Evolutionary conservation across 2,329 filamentous ascomycete genomes (phyloP), one percentile per base, ranked within the genome.

Genomic region (Blumeriella jaapii): DNA sequence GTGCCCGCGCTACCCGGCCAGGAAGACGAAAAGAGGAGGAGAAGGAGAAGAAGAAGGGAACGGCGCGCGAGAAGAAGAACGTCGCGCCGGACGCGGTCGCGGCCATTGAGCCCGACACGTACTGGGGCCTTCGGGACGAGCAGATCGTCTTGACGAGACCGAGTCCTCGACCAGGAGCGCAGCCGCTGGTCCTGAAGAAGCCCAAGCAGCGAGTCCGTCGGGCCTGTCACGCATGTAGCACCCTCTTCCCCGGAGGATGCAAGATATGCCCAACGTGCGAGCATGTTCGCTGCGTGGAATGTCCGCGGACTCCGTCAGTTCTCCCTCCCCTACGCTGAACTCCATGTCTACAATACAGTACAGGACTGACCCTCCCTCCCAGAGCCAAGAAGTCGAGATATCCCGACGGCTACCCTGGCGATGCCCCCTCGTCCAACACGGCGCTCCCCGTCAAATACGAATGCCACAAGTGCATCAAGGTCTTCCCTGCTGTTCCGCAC

Each of bases 221-320:
- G 39, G 76, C 64, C 32, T 93, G 86, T 56, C 85, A 93, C 58
- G 66, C 73, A 49, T 93, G 86, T 56, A 55, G 71, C 29, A 69
- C 64, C 2, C 53, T 78, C 1, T 91, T 86, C 53, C 57, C 60
- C 2, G 52, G 64, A 5, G 64, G 68, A 19, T 63, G 59, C 40
- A 83, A 78, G 41, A 61, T 71, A 54, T 93, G 86, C 55, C 58
- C 64, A 6, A 65, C 64, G 24, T 93, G 86, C 58, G 61, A 66
- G 17, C 86, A 93, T 57, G 57, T 68, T 33, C 76, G 83, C 35
- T 93, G 85, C 63, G 82, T 75, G 24, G 79, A 79, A 53, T 93
- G 85, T 56, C 83, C 82, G 17, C 68, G 84, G 49, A 77, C 85
- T 51, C 84, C 84, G 69, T 85, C 71, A 57, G 80, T 75, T 27